A percentile compares a stretch with the other conserved stretches of the same genome.
These are phyloP conservation scores for Meyerozyma sp. DNA, from an alignment of 1,139 yeast species.

Conservation along the genomic window DNA sequence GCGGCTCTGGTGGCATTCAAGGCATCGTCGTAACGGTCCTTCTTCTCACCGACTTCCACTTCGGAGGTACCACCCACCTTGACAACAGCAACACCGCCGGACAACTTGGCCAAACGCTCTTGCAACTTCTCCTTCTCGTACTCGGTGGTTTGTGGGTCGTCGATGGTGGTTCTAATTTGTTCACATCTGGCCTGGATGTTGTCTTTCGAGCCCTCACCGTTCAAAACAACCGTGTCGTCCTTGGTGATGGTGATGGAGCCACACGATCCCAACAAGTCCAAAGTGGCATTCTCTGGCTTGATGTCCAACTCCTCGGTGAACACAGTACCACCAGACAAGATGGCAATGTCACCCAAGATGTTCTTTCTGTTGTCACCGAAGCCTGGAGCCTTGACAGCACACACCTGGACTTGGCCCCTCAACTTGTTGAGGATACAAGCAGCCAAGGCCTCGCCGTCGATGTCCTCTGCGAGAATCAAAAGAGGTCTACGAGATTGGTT, in stretches of 20 bases:
- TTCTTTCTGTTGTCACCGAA: constrained; percentile 99
- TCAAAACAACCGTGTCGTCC: constrained; percentile 93
- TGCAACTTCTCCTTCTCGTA: constrained; percentile 97
- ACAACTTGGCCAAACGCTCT: constrained; percentile 96
- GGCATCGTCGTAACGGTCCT: constrained; percentile 99
- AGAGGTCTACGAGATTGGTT: constrained; percentile 95
- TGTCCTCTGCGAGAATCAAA: constrained; percentile 91
- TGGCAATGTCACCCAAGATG: constrained; percentile 95
- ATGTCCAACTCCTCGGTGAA: constrained; percentile 97
- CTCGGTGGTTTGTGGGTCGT: constrained; percentile 72
- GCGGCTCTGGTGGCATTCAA: constrained; percentile 99
- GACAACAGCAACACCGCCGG: constrained; percentile 99
- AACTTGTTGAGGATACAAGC: constrained; percentile 98
- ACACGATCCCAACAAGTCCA: constrained; percentile 88
- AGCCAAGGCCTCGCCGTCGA: constrained; percentile 98
- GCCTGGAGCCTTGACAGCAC: constrained; percentile 99
- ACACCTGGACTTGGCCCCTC: constrained; percentile 98
- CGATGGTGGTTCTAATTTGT: constrained; percentile 84
- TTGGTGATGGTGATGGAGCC: constrained; percentile 93
- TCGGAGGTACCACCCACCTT: constrained; percentile 98
- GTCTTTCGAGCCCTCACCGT: constrained; percentile 94
- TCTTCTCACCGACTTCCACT: constrained; percentile 99
- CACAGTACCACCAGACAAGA: constrained; percentile 95
- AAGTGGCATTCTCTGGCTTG: constrained; percentile 94
- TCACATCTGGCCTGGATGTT: constrained; percentile 88